Base-by-base conservation (phyloP, 1,284 basidiomycete genomes). In the Ganoderma lucidum region DNA sequence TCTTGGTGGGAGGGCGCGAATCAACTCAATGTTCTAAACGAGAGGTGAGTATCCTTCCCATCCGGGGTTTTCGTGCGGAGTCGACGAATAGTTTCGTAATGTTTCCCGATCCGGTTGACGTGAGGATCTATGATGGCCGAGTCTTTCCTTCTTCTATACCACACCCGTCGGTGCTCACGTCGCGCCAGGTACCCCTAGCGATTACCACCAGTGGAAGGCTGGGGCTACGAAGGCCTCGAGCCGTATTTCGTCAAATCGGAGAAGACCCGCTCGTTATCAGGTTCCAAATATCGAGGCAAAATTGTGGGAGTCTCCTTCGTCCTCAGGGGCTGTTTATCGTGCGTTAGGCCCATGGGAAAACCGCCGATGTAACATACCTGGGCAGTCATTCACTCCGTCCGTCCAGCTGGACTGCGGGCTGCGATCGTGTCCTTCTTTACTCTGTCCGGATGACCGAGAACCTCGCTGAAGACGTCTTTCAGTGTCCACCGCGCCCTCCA, bases 11-110 rank as follows among this genome's bases (percentile, higher is more conserved):
- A 80, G 79, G 0, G 81, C 82, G 6, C 79, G 80, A 12, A 83
- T 87, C 68, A 87, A 87, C 71, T 78, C 75, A 39, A 76, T 82
- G 77, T 66, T 82, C 62, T 84, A 84, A 65, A 80, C 79, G 0
- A 76, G 83, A 32, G 80, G 80, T 30, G 56, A 28, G 69, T 53
- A 14, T 30, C n/a, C 15, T 39, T 1, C 5, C 9, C 10, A 28
- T 51, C 3, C n/a, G 28, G 23, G 9, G 39, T 14, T 9, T 23
- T 41, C 12, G 9, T 41, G 9, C 39, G 39, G 39, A 35, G 39
- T 12, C 9, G 39, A 41, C 10, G 39, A 41, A 12, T 41, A 41
- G 39, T 41, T 41, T 41, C 39, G 39, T 41, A 41, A 41, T 12
- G 39, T n/a, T 23, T 23, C 45, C 45, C 19, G 45, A 48, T 44